Percentiles rank a stretch among this genome's conserved stretches.
Conservation (phyloP, 1,139 yeast species). For the Citeromyces hawaiiensis region DNA sequence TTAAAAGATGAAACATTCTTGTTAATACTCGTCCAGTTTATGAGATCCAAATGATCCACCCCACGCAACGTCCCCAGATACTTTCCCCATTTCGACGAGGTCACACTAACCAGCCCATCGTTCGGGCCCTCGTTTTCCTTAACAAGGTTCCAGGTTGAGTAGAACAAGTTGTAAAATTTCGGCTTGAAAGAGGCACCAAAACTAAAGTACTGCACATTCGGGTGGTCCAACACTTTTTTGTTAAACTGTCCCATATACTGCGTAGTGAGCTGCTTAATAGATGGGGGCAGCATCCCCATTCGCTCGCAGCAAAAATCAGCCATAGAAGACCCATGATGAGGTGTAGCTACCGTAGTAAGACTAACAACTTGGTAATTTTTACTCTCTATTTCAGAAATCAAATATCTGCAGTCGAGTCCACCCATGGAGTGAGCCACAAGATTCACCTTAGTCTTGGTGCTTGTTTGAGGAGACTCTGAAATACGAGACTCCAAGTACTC, state of each 20-base stretch:
- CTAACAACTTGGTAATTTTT: slow-evolving; percentile 46
- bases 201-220: slow-evolving; percentile 60
- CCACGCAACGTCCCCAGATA: slow-evolving; percentile 66
- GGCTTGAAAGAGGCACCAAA: slow-evolving; percentile 72
- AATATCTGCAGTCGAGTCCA: slow-evolving; percentile 71
- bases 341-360: slow-evolving; percentile 75
- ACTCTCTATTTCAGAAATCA: slow-evolving; percentile 42
- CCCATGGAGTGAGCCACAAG: slow-evolving; percentile 94
- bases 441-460: slow-evolving; percentile 40
- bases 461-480: slow-evolving; percentile 6
- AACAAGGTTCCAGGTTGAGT: slow-evolving; percentile 49
- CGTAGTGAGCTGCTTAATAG: slow-evolving; percentile 45
- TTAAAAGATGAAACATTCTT: slow-evolving; percentile 35
- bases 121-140: slow-evolving; percentile 35
- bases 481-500: slow-evolving; percentile 26
- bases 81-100: slow-evolving; percentile 73
- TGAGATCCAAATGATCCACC: slow-evolving; percentile 77
- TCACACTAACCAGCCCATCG: slow-evolving; percentile 78
- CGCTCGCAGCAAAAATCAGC: slow-evolving; percentile 52
- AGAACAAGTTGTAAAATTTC: slow-evolving; percentile 45
- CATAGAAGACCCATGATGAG: slow-evolving; percentile 77
- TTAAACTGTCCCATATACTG: slow-evolving; percentile 41
- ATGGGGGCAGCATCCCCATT: slow-evolving; percentile 19
- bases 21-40: slow-evolving; percentile 48
- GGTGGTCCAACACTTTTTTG: slow-evolving; percentile 33